Conservation (phyloP, 2,329 filamentous ascomycete species). For the Arthrobotrys entomopaga region DNA sequence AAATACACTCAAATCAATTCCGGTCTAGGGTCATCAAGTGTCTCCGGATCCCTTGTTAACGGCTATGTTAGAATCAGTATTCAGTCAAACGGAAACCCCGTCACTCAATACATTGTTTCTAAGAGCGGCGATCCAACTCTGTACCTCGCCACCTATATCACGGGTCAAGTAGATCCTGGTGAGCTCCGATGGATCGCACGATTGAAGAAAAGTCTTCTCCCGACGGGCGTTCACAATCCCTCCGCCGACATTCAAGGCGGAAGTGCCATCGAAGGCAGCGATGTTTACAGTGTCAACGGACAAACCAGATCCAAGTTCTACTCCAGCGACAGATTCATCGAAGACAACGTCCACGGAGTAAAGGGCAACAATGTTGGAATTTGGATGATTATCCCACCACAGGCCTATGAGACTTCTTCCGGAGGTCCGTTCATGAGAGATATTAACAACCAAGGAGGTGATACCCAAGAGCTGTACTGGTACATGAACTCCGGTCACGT, state of each 20-base stretch:
- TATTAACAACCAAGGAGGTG: constrained; percentile 69
- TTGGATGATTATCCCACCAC: constrained; percentile 70
- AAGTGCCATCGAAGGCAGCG: constrained; percentile 45
- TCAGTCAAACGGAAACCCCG: constrained; percentile 67
- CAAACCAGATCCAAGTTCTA: constrained; percentile 77
- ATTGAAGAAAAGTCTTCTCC: constrained; percentile 47
- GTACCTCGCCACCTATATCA: constrained; percentile 72
- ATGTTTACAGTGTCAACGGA: constrained; percentile 68
- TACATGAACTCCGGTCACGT: constrained; percentile 74
- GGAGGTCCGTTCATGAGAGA: constrained; percentile 73
- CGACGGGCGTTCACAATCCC: constrained; percentile 44
- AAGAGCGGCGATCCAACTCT: constrained; percentile 71
- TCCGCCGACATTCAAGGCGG: constrained; percentile 36
- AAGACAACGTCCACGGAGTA: constrained; percentile 73
- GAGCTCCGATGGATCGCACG: constrained; percentile 71
- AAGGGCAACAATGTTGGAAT: constrained; percentile 66
- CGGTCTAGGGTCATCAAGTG: constrained; percentile 68
- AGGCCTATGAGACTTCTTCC: constrained; percentile 71
- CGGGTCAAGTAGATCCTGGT: constrained; percentile 68
- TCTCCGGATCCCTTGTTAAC: constrained; percentile 64
- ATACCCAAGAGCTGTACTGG: constrained; percentile 71
- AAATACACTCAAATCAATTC: constrained; percentile 70
- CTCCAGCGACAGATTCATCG: constrained; percentile 75
- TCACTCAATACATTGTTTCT: constrained; percentile 72
- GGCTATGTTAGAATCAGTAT: constrained; percentile 69